Percentiles rank a stretch among this genome's conserved stretches.
These are phyloP conservation scores for Tetrapisispora taiwanensis DNA, from an alignment of 805 yeast species.

Conservation along the genomic window DNA sequence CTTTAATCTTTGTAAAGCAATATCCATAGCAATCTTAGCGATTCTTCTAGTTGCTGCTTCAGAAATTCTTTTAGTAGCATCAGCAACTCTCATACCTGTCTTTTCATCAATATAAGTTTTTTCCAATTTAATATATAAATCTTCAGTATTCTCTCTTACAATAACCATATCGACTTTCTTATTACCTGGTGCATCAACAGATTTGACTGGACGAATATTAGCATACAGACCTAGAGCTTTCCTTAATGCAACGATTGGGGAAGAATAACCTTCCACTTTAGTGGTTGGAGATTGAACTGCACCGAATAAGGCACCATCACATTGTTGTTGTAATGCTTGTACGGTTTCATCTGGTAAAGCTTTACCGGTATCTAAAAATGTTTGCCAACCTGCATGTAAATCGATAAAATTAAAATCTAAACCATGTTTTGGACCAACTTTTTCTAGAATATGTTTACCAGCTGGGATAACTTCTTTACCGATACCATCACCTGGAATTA, in stretches of 20 bases:
- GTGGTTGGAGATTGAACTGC: constrained; percentile 93
- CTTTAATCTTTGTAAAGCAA: constrained; percentile 86
- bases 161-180: constrained; percentile 94
- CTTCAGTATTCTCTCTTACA: constrained; percentile 98
- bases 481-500: constrained; percentile 97
- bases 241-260: constrained; percentile 97
- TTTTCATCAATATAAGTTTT: constrained; percentile 49
- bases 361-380: constrained; percentile 87
- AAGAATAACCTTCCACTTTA: constrained; percentile 92
- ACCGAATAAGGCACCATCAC: constrained; percentile 97
- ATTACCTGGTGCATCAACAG: constrained; percentile 66
- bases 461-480: constrained; percentile 98
- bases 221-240: constrained; percentile 92
- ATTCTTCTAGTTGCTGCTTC: constrained; percentile 79
- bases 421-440: constrained; percentile 64
- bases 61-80: constrained; percentile 93
- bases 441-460: constrained; percentile 78
- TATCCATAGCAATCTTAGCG: constrained; percentile 84
- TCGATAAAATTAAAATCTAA: constrained; percentile 78
- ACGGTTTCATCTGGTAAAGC: constrained; percentile 94
- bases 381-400: constrained; percentile 89
- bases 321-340: constrained; percentile 57
- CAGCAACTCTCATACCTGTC: constrained; percentile 87
- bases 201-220: constrained; percentile 94
- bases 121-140: constrained; percentile 92